These are phyloP conservation scores for Turritis glabra DNA, from an alignment of 345 rosid genomes.

Conservation along the genomic window DNA sequence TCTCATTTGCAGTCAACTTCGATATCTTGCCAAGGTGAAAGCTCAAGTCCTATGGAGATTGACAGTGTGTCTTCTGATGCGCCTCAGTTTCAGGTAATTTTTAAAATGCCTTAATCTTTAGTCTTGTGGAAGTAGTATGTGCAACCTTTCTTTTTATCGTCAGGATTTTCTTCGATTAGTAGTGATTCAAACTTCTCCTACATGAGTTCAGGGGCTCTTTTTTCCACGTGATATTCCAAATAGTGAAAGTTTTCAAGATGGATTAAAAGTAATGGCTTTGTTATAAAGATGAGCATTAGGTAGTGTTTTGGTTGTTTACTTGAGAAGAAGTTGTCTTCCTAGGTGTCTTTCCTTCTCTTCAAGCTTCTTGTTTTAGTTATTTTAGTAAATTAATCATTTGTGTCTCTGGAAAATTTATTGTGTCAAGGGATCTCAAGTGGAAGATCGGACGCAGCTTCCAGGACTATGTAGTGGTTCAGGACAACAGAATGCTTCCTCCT, in stretches of 20 bases:
- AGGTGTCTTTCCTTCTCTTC: conserved; percentile 1
- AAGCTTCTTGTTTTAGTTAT: conserved; percentile 21
- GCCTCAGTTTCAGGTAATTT: conserved; percentile 56
- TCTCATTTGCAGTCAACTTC: conserved; percentile 47
- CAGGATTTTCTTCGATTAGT: conserved; percentile 35
- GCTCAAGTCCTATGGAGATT: conserved; percentile 49
- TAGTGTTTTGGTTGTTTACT: conserved; percentile 23
- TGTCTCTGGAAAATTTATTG: conserved; percentile 1
- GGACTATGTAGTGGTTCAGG: conserved; percentile 27
- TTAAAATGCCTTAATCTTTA: not conserved
- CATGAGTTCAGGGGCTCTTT: conserved; percentile 35
- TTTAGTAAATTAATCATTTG: not conserved
- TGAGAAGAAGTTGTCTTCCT: conserved; percentile 9
- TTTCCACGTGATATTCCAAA: conserved; percentile 15
- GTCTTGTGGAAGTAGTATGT: conserved; percentile 23
- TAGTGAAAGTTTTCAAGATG: conserved; percentile 2
- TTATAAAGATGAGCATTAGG: conserved; percentile 9
- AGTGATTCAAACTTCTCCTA: conserved; percentile 39
- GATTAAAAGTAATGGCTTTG: not conserved
- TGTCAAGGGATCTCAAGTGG: conserved; percentile 45
- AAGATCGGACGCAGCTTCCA: conserved; percentile 35
- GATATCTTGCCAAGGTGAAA: conserved; percentile 52
- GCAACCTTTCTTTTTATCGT: not conserved
- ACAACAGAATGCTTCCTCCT: conserved; percentile 33
- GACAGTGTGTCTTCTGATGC: conserved; percentile 43